These are phyloP conservation scores for Botrytis medusae DNA, from an alignment of 2,329 filamentous ascomycete species.

Conservation along the genomic window DNA sequence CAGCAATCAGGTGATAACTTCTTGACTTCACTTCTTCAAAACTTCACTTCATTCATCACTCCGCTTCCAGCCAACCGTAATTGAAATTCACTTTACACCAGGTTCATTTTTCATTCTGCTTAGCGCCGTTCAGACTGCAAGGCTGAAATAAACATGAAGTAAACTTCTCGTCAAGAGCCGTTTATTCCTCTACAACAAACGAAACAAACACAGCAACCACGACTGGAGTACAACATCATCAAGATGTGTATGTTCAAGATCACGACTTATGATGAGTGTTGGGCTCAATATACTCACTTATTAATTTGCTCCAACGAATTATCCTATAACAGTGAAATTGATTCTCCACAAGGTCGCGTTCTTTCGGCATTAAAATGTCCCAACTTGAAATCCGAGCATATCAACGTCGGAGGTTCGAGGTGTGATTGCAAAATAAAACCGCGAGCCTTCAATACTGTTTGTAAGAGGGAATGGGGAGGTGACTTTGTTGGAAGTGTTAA, in stretches of 20 bases:
- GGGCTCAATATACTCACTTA: constrained; percentile 12
- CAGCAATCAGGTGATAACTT: neutral
- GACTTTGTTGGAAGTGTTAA: constrained; percentile 10
- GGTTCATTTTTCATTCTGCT: neutral
- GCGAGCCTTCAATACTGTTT: neutral
- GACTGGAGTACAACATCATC: neutral
- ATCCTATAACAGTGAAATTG: neutral
- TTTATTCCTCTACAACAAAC: neutral
- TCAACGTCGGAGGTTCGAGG: neutral
- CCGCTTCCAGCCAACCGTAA: neutral
- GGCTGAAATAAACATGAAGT: constrained; percentile 9
- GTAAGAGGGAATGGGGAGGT: constrained; percentile 12
- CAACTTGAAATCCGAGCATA: constrained; percentile 12
- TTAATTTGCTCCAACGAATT: constrained; percentile 4
- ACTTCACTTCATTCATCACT: neutral
- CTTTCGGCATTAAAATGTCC: constrained; percentile 2
- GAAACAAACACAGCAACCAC: neutral
- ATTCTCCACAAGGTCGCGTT: neutral
- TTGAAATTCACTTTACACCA: too few species aligned
- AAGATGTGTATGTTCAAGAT: constrained; percentile 11
- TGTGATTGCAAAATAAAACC: constrained; percentile 13
- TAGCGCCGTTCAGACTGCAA: neutral
- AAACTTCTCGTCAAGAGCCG: neutral
- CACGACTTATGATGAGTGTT: constrained; percentile 6
- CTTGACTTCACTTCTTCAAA: neutral